A percentile compares a stretch with the other conserved stretches of the same genome.
phyloP scores from a whole-genome alignment of 805 yeast genomes.

The Metschnikowia arizonensis region DNA sequence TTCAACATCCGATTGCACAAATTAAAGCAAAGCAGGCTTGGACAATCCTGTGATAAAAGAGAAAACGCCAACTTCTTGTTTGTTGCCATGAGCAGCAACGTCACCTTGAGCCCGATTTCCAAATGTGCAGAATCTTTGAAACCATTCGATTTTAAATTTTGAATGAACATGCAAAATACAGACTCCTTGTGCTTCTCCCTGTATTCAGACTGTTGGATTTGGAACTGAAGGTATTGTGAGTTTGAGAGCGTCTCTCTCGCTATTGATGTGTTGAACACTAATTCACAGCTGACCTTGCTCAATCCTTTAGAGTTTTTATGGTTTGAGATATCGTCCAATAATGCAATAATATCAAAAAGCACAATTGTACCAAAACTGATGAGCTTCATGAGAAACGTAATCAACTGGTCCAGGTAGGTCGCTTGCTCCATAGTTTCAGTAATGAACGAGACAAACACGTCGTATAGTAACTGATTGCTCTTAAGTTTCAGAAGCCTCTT shows the following conservation, averaged over 20 bases:
- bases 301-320: slow-evolving; percentile 1
- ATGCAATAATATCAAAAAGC: slow-evolving; percentile 14
- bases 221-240: slow-evolving; percentile 14
- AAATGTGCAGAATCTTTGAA: background rate
- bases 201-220: slow-evolving; percentile 14
- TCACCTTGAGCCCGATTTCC: background rate
- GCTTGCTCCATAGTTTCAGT: background rate
- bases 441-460: slow-evolving; percentile 8
- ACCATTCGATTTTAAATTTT: slow-evolving; percentile 8
- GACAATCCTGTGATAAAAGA: slow-evolving; percentile 5
- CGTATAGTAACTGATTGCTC: slow-evolving; percentile 4
- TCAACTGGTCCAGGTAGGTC: slow-evolving; percentile 1
- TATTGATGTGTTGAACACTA: slow-evolving; percentile 5
- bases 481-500: slow-evolving; percentile 1
- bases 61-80: slow-evolving; percentile 7
- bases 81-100: slow-evolving; percentile 5
- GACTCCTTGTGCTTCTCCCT: slow-evolving; percentile 10
- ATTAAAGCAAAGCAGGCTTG: slow-evolving; percentile 39
- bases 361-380: slow-evolving; percentile 17
- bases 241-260: slow-evolving; percentile 10
- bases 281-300: background rate
- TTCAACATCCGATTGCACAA: slow-evolving; percentile 39
- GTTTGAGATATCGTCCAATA: slow-evolving; percentile 8
- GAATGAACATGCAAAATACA: slow-evolving; percentile 14
- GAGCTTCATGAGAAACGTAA: slow-evolving; percentile 16